These are phyloP conservation scores for Pseudopyricularia cyperi DNA, from an alignment of 2,329 filamentous ascomycete genomes.

Conservation along the genomic window DNA sequence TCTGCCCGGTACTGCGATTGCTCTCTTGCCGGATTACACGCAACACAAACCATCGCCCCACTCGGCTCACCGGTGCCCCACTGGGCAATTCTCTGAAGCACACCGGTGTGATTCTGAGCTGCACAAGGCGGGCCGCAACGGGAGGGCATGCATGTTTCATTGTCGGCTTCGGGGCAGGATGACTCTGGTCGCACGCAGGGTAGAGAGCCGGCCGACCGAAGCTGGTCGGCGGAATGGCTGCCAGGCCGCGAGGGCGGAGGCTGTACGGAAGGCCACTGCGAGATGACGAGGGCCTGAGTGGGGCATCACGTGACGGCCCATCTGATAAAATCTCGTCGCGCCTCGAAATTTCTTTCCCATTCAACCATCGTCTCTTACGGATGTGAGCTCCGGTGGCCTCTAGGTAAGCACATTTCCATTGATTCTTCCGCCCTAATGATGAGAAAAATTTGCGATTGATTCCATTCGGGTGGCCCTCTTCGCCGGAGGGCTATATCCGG, in stretches of 20 bases:
- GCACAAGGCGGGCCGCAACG: background rate
- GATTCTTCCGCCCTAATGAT: constrained; percentile 41
- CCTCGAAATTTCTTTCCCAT: background rate
- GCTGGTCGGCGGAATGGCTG: too few species aligned
- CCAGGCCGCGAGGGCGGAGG: too few species aligned
- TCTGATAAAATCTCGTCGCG: background rate
- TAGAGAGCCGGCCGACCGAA: too few species aligned
- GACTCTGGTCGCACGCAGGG: too few species aligned
- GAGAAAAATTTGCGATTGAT: constrained; percentile 96
- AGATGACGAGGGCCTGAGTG: background rate
- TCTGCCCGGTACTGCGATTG: too few species aligned
- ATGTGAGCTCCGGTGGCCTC: background rate
- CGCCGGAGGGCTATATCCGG: constrained; percentile 70
- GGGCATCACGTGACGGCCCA: background rate
- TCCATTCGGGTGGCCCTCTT: constrained; percentile 53
- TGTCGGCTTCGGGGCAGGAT: too few species aligned
- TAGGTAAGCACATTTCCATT: background rate
- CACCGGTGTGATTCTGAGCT: background rate
- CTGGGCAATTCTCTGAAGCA: background rate
- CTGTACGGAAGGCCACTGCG: too few species aligned
- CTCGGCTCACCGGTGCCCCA: background rate
- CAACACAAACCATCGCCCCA: background rate
- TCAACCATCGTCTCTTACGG: too few species aligned
- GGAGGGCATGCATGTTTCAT: too few species aligned
- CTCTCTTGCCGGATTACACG: background rate